These are phyloP conservation scores for Cyanodermella asteris DNA, from an alignment of 2,329 filamentous ascomycete species.

Conservation along the genomic window DNA sequence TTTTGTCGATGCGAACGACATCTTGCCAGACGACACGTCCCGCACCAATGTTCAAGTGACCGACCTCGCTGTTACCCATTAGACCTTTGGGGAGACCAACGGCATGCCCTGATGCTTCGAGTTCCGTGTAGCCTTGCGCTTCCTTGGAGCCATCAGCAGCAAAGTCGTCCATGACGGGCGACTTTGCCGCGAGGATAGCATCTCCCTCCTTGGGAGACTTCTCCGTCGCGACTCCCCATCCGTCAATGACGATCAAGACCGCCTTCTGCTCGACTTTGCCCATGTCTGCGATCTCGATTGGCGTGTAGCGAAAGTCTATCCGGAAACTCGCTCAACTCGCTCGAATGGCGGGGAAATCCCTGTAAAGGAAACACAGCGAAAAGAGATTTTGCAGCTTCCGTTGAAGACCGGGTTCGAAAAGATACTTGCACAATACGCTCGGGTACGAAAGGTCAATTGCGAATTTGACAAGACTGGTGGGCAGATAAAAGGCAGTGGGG, in stretches of 20 bases:
- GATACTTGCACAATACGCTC: neutral
- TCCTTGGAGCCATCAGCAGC: conserved; percentile 42
- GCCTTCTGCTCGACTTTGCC: conserved; percentile 46
- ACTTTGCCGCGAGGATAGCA: conserved; percentile 82
- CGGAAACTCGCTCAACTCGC: too few relatives aligned
- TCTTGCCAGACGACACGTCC: conserved; percentile 97
- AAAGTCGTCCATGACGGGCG: conserved; percentile 86
- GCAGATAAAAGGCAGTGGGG: too few relatives aligned
- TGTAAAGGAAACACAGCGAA: neutral
- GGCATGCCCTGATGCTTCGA: conserved; percentile 87
- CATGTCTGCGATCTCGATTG: conserved; percentile 37
- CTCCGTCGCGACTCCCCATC: conserved; percentile 76
- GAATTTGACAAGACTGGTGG: neutral
- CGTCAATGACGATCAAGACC: conserved; percentile 86
- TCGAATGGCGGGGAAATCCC: conserved; percentile 3
- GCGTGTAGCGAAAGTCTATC: too few relatives aligned
- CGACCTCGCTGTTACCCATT: conserved; percentile 98
- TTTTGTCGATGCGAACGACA: conserved; percentile 86
- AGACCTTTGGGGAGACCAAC: conserved; percentile 89
- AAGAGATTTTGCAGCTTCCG: neutral
- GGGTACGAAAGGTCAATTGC: neutral
- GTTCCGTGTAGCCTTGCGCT: conserved; percentile 66
- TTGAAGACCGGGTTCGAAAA: neutral
- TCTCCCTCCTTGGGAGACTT: conserved; percentile 73
- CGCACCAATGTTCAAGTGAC: conserved; percentile 94